These are phyloP conservation scores for Elaeis guineensis DNA, from an alignment of 176 grass and related monocot genomes.

Conservation along the genomic window DNA sequence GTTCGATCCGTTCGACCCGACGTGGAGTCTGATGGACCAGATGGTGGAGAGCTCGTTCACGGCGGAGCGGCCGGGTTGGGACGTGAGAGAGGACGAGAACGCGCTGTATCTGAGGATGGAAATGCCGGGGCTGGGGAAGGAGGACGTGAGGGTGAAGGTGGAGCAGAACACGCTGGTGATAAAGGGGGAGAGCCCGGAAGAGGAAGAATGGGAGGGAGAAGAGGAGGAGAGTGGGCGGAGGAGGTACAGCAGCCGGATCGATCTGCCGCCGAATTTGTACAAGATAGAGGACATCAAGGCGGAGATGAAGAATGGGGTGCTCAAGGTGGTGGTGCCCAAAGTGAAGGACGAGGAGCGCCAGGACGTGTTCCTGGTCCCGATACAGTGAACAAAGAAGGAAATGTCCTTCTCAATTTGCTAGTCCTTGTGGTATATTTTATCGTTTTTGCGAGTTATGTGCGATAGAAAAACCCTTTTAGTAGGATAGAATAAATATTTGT, in stretches of 20 bases:
- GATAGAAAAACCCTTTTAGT: too few species aligned
- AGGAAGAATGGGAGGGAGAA: not conserved
- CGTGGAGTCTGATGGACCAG: constrained; percentile 29
- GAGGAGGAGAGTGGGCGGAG: constrained; percentile 1
- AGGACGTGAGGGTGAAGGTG: constrained; percentile 27
- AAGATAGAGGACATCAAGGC: constrained; percentile 27
- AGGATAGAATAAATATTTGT: too few species aligned
- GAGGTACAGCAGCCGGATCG: constrained; percentile 25
- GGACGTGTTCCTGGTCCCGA: constrained; percentile 15
- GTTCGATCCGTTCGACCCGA: constrained; percentile 24
- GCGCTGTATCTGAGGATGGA: constrained; percentile 27
- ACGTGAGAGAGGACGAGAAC: constrained; percentile 32
- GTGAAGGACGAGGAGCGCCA: constrained; percentile 8
- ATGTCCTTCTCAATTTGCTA: too few species aligned
- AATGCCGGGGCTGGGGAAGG: constrained; percentile 33
- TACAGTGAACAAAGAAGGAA: not conserved
- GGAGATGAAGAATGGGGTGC: constrained; percentile 37
- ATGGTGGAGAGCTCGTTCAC: constrained; percentile 21
- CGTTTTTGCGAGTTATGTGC: too few species aligned
- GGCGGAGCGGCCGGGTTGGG: constrained; percentile 11
- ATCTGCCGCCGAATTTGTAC: constrained; percentile 20
- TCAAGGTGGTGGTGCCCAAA: constrained; percentile 31
- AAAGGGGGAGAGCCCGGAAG: not conserved
- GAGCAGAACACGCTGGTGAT: constrained; percentile 12
- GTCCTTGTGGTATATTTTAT: too few species aligned